phyloP scores from a whole-genome alignment of 2,329 filamentous ascomycete genomes.

The Chrysoporthe cubensis region DNA sequence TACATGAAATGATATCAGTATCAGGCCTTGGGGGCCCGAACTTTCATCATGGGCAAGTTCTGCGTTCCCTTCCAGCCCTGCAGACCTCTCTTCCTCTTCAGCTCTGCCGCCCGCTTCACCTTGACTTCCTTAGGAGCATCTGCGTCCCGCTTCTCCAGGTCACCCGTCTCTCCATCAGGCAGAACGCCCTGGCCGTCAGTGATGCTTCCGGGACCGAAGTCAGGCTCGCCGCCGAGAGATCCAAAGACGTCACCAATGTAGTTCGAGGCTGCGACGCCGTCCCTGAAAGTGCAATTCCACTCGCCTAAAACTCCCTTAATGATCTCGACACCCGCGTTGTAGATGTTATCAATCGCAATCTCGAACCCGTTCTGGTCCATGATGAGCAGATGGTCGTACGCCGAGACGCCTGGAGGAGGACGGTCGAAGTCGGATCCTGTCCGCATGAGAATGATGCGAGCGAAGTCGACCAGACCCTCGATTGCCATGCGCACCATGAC shows the following conservation, averaged over 20 bases:
- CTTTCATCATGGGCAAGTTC: slow-evolving; percentile 11
- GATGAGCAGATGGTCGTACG: slow-evolving; percentile 63
- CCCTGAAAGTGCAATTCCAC: slow-evolving; percentile 63
- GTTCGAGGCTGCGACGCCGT: slow-evolving; percentile 62
- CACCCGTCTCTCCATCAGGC: slow-evolving; percentile 32
- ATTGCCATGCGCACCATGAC: slow-evolving; percentile 64
- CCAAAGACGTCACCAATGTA: slow-evolving; percentile 76
- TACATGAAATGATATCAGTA: neutral
- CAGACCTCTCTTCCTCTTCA: slow-evolving; percentile 15
- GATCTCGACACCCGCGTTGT: slow-evolving; percentile 66
- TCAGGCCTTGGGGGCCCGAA: neutral
- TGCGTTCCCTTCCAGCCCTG: slow-evolving; percentile 13
- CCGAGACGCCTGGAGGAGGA: slow-evolving; percentile 60
- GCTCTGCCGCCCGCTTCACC: slow-evolving; percentile 13
- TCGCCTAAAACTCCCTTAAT: slow-evolving; percentile 63
- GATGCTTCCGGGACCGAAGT: slow-evolving; percentile 63
- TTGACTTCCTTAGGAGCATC: neutral
- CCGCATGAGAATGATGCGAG: slow-evolving; percentile 69
- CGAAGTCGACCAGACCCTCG: slow-evolving; percentile 64
- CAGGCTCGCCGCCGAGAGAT: slow-evolving; percentile 65
- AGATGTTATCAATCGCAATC: slow-evolving; percentile 69
- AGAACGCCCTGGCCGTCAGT: slow-evolving; percentile 42
- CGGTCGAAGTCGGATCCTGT: slow-evolving; percentile 74
- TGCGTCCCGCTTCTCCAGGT: slow-evolving; percentile 23
- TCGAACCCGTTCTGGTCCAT: slow-evolving; percentile 66